Conservation (phyloP, 2,329 filamentous ascomycete genomes). For the Sordariomycetes sp. region DNA sequence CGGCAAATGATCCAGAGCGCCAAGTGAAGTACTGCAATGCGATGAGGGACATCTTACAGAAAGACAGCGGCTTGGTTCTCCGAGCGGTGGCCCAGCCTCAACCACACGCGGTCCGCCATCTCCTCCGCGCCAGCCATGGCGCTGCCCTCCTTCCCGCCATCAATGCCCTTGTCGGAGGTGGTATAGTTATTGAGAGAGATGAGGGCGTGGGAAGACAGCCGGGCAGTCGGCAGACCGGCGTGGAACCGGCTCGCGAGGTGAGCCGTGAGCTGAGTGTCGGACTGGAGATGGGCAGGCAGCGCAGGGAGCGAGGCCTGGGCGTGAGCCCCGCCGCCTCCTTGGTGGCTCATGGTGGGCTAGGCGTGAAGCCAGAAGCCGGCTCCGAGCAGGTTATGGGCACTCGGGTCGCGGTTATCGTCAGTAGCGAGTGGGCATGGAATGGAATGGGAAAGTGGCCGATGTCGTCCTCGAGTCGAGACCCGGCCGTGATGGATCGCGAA, state of each 20-base stretch:
- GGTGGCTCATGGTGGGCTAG: constrained; percentile 41
- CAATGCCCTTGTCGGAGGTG: constrained; percentile 71
- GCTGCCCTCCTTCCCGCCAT: constrained; percentile 85
- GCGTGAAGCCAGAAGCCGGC: constrained; percentile 2
- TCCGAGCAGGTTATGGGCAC: background rate
- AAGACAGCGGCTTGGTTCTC: constrained; percentile 93
- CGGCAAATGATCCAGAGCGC: background rate
- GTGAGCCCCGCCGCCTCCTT: constrained; percentile 44
- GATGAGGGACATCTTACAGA: constrained; percentile 49
- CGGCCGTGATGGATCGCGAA: background rate
- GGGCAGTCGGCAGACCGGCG: constrained; percentile 75
- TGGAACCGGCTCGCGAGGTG: constrained; percentile 86
- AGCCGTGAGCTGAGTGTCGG: constrained; percentile 65
- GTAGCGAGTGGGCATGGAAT: background rate
- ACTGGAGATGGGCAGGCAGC: constrained; percentile 71
- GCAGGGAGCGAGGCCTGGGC: constrained; percentile 79
- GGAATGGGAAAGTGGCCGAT: background rate
- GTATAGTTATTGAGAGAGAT: constrained; percentile 93
- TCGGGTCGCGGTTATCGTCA: background rate
- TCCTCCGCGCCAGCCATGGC: constrained; percentile 89
- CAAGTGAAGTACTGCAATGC: background rate
- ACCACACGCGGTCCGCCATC: constrained; percentile 73
- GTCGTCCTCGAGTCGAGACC: background rate
- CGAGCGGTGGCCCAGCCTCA: constrained; percentile 71
- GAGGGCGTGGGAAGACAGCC: constrained; percentile 80